Conservation (phyloP, 2,329 filamentous ascomycete genomes). For the Drechslerella coelobrocha region DNA sequence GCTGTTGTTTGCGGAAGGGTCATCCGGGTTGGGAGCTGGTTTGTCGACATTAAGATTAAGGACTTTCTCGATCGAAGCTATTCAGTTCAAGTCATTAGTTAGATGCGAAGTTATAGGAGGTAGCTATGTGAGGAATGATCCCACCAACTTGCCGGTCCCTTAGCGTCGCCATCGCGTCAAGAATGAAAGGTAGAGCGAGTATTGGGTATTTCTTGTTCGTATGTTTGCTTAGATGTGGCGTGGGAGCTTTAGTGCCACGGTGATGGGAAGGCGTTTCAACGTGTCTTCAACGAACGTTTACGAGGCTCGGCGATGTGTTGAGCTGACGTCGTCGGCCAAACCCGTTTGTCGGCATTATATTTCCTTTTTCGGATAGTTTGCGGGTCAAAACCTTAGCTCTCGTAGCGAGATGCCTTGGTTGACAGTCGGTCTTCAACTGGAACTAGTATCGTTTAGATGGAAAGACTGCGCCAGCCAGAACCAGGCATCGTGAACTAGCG, state of each 20-base stretch:
- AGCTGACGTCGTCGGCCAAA: conserved; percentile 17
- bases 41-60: conserved; percentile 86
- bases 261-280: conserved; percentile 21
- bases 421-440: no score
- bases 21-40: conserved; percentile 68
- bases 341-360: conserved; percentile 13
- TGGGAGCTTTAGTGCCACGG: not conserved
- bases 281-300: conserved; percentile 44
- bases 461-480: no score
- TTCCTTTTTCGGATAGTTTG: not conserved
- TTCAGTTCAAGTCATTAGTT: conserved; percentile 16
- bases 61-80: conserved; percentile 92
- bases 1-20: conserved; percentile 57
- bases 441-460: no score
- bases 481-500: no score
- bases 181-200: conserved; percentile 2
- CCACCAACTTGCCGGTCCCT: conserved; percentile 51
- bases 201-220: not conserved
- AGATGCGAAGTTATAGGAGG: not conserved
- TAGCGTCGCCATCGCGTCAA: conserved; percentile 40
- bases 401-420: not conserved
- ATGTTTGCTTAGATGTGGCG: conserved; percentile 1
- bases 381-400: not conserved
- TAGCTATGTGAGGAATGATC: conserved; percentile 34
- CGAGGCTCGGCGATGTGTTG: conserved; percentile 42